Evolutionary conservation across 352 stramenopile genomes (phyloP).

Genomic region (Pythium utonaiense): DNA sequence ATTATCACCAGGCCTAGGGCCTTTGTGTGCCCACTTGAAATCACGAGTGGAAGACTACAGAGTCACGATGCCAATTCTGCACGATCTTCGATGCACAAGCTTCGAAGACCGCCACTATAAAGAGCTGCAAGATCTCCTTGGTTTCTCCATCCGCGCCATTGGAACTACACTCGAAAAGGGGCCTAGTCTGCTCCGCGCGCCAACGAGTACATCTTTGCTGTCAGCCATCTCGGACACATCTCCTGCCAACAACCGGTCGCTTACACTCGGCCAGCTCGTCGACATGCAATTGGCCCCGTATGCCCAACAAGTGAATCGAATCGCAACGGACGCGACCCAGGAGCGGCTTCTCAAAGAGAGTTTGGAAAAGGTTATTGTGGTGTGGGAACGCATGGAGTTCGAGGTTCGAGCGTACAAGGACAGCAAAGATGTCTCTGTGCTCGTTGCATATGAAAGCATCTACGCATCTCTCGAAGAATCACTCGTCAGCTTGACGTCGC

Average conservation of each 20-base stretch:
- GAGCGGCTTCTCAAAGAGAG: constrained; percentile 86
- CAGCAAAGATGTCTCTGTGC: constrained; percentile 83
- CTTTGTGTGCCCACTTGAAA: constrained; percentile 63
- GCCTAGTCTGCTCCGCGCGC: too few relatives aligned
- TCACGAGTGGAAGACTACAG: constrained; percentile 78
- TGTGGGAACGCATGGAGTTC: constrained; percentile 86
- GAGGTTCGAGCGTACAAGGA: constrained; percentile 91
- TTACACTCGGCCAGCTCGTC: constrained; percentile 84
- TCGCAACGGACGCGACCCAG: constrained; percentile 85
- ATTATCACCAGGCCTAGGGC: constrained; percentile 40
- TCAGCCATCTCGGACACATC: not conserved
- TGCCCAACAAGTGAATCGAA: constrained; percentile 70
- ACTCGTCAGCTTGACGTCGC: constrained; percentile 85
- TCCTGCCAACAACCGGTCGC: constrained; percentile 1
- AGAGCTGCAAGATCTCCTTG: constrained; percentile 59
- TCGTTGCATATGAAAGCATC: constrained; percentile 75
- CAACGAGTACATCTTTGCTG: not conserved
- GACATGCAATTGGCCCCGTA: constrained; percentile 74
- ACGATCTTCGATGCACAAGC: constrained; percentile 47
- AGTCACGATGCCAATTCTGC: constrained; percentile 71
- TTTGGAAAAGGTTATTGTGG: constrained; percentile 79
- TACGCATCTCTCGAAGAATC: constrained; percentile 87
- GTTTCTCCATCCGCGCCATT: constrained; percentile 60
- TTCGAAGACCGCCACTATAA: constrained; percentile 67
- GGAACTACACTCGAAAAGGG: not conserved